Conservation (phyloP, 2,329 filamentous ascomycete species). For the Fusarium chaquense region DNA sequence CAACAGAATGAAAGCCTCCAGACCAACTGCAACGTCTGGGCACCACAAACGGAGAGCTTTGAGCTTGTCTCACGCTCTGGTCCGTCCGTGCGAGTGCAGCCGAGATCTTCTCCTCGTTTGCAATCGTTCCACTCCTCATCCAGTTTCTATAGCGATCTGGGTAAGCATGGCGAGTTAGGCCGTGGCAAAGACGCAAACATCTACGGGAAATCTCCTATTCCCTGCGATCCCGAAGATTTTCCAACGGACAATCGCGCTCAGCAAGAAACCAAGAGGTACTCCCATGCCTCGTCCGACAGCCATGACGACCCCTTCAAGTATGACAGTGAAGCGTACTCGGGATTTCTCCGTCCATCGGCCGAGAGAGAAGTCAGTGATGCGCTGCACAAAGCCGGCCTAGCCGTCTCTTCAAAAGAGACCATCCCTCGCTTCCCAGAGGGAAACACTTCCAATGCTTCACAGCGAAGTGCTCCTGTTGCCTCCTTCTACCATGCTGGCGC, state of each 20-base stretch:
- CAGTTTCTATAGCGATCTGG: constrained; percentile 46
- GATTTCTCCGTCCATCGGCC: constrained; percentile 54
- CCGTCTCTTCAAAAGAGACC: constrained; percentile 30
- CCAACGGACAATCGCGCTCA: constrained; percentile 3
- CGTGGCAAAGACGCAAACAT: constrained; percentile 15
- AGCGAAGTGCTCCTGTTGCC: constrained; percentile 21
- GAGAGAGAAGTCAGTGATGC: constrained; percentile 60
- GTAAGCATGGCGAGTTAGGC: constrained; percentile 8
- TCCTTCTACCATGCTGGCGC: constrained; percentile 55
- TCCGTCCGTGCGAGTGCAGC: constrained; percentile 21
- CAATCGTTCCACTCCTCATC: constrained; percentile 48
- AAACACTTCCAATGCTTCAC: constrained; percentile 9
- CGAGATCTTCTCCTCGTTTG: constrained; percentile 21
- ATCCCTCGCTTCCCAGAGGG: constrained; percentile 11
- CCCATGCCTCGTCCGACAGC: constrained; percentile 52
- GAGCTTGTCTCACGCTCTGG: constrained; percentile 28
- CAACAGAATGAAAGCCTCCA: constrained; percentile 12
- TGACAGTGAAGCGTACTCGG: constrained; percentile 55
- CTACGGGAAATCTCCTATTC: neutral
- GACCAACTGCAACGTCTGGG: constrained; percentile 6
- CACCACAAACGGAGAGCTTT: constrained; percentile 21
- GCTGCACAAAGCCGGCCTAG: constrained; percentile 50
- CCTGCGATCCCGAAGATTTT: neutral
- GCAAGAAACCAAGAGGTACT: constrained; percentile 34
- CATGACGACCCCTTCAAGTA: constrained; percentile 61